phyloP scores from a whole-genome alignment of 1,139 yeast genomes.

The Nakaseomyces kungkrabaensis region DNA sequence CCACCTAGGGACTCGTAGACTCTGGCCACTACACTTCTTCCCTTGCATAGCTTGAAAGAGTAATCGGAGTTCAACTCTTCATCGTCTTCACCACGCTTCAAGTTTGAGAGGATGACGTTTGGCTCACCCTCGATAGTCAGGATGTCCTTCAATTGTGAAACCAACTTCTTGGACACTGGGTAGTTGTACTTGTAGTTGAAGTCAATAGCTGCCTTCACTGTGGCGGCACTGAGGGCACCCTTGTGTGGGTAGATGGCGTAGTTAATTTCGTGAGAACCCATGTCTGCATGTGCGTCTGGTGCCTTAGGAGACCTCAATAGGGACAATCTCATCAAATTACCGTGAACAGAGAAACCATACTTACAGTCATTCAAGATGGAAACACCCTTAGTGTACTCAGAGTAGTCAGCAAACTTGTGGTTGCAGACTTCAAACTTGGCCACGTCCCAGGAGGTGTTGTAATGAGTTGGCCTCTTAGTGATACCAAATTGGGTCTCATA shows the following conservation, averaged over 20 bases:
- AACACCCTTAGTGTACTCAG: slow-evolving; percentile 83
- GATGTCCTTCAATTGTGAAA: slow-evolving; percentile 64
- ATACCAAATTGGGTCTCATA: slow-evolving; percentile 92
- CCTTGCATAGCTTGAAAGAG: slow-evolving; percentile 18
- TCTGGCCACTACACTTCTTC: slow-evolving; percentile 55
- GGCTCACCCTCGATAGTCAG: slow-evolving; percentile 53
- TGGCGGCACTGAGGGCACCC: slow-evolving; percentile 52
- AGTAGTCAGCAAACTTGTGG: slow-evolving; percentile 86
- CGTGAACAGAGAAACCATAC: slow-evolving; percentile 88
- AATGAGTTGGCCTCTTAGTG: slow-evolving; percentile 87
- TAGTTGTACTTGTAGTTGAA: slow-evolving; percentile 53
- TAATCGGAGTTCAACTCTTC: slow-evolving; percentile 36
- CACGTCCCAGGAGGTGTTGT: slow-evolving; percentile 88
- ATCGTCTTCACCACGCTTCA: slow-evolving; percentile 87
- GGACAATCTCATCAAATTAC: slow-evolving; percentile 76
- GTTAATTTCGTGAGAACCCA: slow-evolving; percentile 76
- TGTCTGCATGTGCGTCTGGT: slow-evolving; percentile 88
- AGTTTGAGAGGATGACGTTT: slow-evolving; percentile 59
- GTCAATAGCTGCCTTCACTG: slow-evolving; percentile 68
- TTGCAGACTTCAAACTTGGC: slow-evolving; percentile 95
- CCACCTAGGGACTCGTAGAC: slow-evolving; percentile 88
- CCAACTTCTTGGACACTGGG: slow-evolving; percentile 43
- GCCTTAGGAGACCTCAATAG: slow-evolving; percentile 78
- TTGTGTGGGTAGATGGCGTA: slow-evolving; percentile 79
- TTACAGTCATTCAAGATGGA: slow-evolving; percentile 74